Conservation (phyloP, 352 stramenopile genomes). For the Globisporangium radiosum region DNA sequence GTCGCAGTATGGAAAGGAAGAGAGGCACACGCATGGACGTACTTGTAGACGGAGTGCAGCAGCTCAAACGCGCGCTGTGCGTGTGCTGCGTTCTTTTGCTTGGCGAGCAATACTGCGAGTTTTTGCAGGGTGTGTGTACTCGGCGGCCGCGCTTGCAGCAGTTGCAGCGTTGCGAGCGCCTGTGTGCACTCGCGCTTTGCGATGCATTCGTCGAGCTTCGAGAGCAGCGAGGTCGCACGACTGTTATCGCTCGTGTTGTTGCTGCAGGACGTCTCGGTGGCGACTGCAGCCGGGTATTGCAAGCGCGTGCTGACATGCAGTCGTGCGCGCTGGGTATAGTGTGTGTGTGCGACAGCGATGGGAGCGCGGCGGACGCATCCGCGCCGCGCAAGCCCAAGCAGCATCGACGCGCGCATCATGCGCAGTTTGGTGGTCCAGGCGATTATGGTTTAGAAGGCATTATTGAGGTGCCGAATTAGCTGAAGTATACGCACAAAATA, state of each 20-base stretch:
- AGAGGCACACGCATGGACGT: background rate
- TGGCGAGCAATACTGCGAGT: constrained; percentile 41
- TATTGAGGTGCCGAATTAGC: too few relatives aligned
- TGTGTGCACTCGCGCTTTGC: constrained; percentile 18
- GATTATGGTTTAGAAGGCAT: background rate
- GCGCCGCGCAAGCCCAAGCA: background rate
- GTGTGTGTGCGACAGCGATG: background rate
- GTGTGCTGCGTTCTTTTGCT: constrained; percentile 24
- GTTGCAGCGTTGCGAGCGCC: constrained; percentile 30
- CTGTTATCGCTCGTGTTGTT: background rate
- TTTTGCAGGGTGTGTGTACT: constrained; percentile 28
- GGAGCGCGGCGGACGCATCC: background rate
- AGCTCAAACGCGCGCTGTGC: constrained; percentile 30
- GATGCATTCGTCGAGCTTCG: constrained; percentile 33
- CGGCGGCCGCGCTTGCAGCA: constrained; percentile 29
- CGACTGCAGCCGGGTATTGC: too few relatives aligned
- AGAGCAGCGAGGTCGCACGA: constrained; percentile 2
- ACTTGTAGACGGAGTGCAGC: constrained; percentile 33
- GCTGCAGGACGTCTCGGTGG: background rate
- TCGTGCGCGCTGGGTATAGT: background rate
- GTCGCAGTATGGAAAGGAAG: background rate
- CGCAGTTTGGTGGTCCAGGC: background rate
- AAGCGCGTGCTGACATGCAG: background rate
- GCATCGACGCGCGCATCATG: background rate
- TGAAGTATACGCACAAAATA: too few relatives aligned